Evolutionary conservation across 2,329 filamentous ascomycete species (phyloP), one percentile per base, ranked within the genome.

Genomic region (Raffaelea albimanens): DNA sequence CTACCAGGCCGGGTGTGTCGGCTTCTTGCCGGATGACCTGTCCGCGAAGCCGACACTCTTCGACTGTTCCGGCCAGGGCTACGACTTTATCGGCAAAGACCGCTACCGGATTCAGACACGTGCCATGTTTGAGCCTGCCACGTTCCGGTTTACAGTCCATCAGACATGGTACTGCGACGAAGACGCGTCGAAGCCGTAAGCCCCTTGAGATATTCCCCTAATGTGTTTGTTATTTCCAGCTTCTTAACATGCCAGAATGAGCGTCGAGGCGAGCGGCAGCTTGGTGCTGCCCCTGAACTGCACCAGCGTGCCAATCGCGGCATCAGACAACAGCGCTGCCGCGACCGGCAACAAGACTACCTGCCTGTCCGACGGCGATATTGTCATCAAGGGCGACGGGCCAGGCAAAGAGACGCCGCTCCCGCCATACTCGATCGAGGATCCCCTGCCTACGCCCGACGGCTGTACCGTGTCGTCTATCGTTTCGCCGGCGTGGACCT

Each of bases 101-200:
- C 46, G 50, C 11, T 58, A 57, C 40, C 33, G 46, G 16, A 52
- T 54, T 43, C 10, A 20, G 21, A 58, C 55, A 3, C 34, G 50
- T 20, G 54, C 52, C 2, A 39, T 45, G 3, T 59, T 57, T 40
- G 50, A 57, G 23, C 53, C 53, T 21, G 44, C 20, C 2, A 56
- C 42, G 2, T 47, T 21, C 16, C 21, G n/a, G 10, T 53, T 59
- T 9, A 45, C 44, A 2, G 43, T 59, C 18, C 57, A 54, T 39
- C 52, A 59, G 46, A 58, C 56, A 1, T 59, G 56, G 56, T 59
- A 46, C 42, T 59, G 57, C 44, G 55, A 57, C 31, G 45, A 40
- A 11, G 52, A 56, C 34, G 50, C 52, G 2, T 52, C 50, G 11
- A 55, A 50, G 25, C 56, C 56, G 57, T 59, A 42, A 45, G 56